phyloP scores from a whole-genome alignment of 2,329 filamentous ascomycete species.

The Claviceps sp. region DNA sequence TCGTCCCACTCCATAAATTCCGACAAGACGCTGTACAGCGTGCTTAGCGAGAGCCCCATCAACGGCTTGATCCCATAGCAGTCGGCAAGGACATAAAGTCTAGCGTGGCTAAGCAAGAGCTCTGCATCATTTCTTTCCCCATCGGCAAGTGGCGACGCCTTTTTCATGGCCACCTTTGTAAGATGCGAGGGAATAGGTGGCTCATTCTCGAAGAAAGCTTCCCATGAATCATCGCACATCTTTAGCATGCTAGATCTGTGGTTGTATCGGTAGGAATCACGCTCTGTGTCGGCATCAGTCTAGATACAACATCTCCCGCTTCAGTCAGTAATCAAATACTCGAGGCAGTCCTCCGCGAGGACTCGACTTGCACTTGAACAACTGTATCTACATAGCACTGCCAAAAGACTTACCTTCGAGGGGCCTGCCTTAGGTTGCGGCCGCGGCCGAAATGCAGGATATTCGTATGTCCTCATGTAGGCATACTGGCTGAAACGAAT shows the following conservation, averaged over 20 bases:
- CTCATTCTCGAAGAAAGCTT: not conserved
- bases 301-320: not conserved
- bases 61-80: not conserved
- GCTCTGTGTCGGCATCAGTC: too few species aligned
- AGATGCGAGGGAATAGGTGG: too few species aligned
- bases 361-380: too few species aligned
- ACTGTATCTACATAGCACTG: too few species aligned
- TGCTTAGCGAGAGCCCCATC: not conserved
- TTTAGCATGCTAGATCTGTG: not conserved
- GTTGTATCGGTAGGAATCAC: too few species aligned
- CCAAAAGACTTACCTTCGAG: too few species aligned
- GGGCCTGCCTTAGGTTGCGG: not conserved
- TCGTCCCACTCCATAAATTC: not conserved
- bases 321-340: too few species aligned
- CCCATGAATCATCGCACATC: not conserved
- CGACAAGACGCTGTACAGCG: not conserved
- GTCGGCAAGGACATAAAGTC: not conserved
- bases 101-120: not conserved
- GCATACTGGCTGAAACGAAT: not conserved
- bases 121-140: not conserved
- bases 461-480: not conserved
- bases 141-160: not conserved
- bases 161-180: not conserved
- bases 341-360: too few species aligned
- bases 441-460: not conserved